These are phyloP conservation scores for Mucor saturninus DNA, from an alignment of 371 early-diverging fungal genomes.

Conservation along the genomic window DNA sequence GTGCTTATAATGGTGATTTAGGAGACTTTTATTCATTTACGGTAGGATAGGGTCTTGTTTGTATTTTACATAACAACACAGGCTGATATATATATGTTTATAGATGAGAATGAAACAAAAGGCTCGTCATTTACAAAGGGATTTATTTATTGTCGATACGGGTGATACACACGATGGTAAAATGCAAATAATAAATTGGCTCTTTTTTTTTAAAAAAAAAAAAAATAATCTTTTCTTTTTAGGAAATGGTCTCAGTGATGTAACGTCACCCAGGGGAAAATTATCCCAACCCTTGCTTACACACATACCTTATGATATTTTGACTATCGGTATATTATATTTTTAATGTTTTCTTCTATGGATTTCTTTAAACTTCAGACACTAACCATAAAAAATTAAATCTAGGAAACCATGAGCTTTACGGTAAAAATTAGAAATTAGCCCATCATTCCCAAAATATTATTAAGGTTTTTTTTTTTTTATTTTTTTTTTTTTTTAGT, in stretches of 20 bases:
- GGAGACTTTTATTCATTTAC: conserved; percentile 64
- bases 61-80: neutral
- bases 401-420: conserved; percentile 67
- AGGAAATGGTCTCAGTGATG: conserved; percentile 59
- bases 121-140: conserved; percentile 47
- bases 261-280: conserved; percentile 43
- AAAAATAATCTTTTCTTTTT: neutral
- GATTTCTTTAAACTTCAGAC: neutral
- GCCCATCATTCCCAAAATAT: neutral
- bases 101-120: conserved; percentile 54
- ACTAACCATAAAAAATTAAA: neutral
- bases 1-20: conserved; percentile 54
- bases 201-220: neutral
- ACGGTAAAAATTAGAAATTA: conserved; percentile 29
- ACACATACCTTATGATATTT: conserved; percentile 54
- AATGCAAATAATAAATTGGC: neutral
- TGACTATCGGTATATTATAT: conserved; percentile 40
- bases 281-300: conserved; percentile 52
- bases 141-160: conserved; percentile 63
- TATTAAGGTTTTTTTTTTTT: neutral
- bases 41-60: conserved; percentile 13
- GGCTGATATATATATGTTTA: neutral
- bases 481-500: conserved; percentile 27
- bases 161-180: conserved; percentile 60
- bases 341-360: neutral